These are phyloP conservation scores for Glycine latifolia DNA, from an alignment of 306 rosid species.

Conservation along the genomic window DNA sequence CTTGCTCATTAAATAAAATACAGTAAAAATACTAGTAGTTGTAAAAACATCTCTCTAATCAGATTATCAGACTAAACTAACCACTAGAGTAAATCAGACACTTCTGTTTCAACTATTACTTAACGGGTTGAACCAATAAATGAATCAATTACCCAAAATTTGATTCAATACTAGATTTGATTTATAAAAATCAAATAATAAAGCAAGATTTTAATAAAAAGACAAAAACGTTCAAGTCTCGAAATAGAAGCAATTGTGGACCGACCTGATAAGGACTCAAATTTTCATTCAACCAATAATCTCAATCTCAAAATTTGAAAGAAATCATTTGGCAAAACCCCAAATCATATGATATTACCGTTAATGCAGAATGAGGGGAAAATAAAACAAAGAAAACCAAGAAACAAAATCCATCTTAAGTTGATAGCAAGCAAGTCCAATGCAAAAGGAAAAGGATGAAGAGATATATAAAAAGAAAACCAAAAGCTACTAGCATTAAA, in stretches of 20 bases:
- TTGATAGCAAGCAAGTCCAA: constrained; percentile 46
- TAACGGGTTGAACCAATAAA: background rate
- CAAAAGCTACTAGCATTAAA: constrained; percentile 18
- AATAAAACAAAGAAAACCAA: constrained; percentile 1
- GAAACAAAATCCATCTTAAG: constrained; percentile 43
- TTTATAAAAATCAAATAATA: background rate
- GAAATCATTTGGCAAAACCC: constrained; percentile 18
- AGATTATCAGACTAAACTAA: background rate
- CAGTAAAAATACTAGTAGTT: background rate
- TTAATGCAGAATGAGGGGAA: background rate
- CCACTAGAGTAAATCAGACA: background rate
- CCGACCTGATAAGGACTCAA: background rate
- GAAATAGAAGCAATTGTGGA: background rate
- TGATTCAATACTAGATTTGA: background rate
- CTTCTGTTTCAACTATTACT: background rate
- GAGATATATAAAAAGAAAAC: constrained; percentile 21
- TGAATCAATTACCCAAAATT: background rate
- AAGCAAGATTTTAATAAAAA: background rate
- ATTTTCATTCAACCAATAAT: background rate
- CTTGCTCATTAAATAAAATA: background rate
- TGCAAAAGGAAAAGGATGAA: constrained; percentile 5
- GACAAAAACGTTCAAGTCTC: background rate
- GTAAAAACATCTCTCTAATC: background rate
- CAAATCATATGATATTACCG: constrained; percentile 18
- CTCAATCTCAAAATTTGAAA: constrained; percentile 1